Evolutionary conservation across 2,329 filamentous ascomycete genomes (phyloP).

Genomic region (Calonectria montana): DNA sequence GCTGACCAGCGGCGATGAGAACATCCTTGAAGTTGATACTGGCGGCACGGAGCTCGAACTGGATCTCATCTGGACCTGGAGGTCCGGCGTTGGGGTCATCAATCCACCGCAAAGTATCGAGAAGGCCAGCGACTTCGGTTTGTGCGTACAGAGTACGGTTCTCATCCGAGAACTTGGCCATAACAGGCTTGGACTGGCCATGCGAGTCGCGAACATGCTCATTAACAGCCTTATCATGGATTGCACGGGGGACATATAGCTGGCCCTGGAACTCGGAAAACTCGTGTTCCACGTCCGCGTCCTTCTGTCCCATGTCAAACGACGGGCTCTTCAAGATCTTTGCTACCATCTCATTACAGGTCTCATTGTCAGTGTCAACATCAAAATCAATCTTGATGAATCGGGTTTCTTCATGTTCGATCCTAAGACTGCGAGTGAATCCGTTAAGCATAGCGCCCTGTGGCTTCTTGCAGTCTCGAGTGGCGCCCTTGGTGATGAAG

Average conservation of each 20-base stretch:
- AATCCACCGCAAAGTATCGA: constrained; percentile 15
- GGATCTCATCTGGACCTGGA: constrained; percentile 15
- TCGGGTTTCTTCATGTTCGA: constrained; percentile 16
- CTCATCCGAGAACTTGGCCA: constrained; percentile 10
- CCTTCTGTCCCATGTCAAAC: constrained; percentile 7
- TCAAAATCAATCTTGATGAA: constrained; percentile 16
- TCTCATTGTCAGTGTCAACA: background rate
- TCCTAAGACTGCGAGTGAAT: constrained; percentile 11
- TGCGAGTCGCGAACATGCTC: constrained; percentile 9
- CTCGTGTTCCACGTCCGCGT: constrained; percentile 10
- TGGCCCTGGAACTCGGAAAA: constrained; percentile 16
- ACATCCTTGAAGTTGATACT: constrained; percentile 22
- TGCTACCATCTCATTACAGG: background rate
- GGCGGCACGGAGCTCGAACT: constrained; percentile 6
- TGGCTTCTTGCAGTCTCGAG: constrained; percentile 11
- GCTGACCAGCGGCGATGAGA: constrained; percentile 6
- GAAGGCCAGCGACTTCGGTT: constrained; percentile 9
- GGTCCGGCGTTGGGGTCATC: background rate
- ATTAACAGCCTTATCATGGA: constrained; percentile 9
- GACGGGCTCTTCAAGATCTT: constrained; percentile 16
- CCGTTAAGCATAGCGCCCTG: constrained; percentile 15
- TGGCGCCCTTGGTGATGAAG: constrained; percentile 16
- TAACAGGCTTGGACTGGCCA: constrained; percentile 9
- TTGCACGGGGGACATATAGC: constrained; percentile 9
- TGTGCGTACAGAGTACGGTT: constrained; percentile 7